These are phyloP conservation scores for Emiliania huxleyi DNA, from an alignment of 78 protist genomes.

Conservation along the genomic window DNA sequence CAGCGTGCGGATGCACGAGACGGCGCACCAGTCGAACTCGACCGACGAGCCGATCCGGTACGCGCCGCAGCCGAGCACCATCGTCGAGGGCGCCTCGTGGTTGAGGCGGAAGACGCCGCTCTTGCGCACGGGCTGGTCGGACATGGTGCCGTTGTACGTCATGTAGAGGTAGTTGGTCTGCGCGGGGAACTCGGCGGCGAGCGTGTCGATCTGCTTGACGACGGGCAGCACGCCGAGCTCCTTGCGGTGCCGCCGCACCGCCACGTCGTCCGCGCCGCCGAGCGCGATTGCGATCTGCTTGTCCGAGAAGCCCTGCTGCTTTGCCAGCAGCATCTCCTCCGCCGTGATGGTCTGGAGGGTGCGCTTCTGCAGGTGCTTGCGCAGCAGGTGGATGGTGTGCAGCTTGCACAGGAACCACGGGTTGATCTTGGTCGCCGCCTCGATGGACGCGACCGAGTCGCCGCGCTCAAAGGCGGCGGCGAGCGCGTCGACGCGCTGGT, in stretches of 20 bases:
- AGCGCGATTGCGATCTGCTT: not conserved
- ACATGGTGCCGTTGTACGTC: slow-evolving; percentile 83
- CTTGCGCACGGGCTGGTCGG: slow-evolving; percentile 59
- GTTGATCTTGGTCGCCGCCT: slow-evolving; percentile 86
- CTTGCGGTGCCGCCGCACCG: slow-evolving; percentile 35
- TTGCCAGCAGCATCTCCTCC: not conserved
- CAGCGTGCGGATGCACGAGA: slow-evolving; percentile 74
- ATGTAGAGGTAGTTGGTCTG: slow-evolving; percentile 90
- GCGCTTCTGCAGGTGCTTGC: not conserved
- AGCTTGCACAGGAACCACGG: slow-evolving; percentile 88
- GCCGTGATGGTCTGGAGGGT: not conserved
- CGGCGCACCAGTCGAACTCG: slow-evolving; percentile 77
- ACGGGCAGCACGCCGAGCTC: slow-evolving; percentile 64
- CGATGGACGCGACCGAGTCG: slow-evolving; percentile 68
- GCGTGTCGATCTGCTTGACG: slow-evolving; percentile 96
- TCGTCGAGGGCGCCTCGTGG: not conserved
- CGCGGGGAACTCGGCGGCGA: slow-evolving; percentile 96
- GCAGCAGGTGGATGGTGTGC: slow-evolving; percentile 48
- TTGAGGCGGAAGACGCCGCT: not conserved
- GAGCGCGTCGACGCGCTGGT: slow-evolving; percentile 79
- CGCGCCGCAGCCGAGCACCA: slow-evolving; percentile 33
- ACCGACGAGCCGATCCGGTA: slow-evolving; percentile 83
- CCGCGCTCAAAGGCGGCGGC: slow-evolving; percentile 80
- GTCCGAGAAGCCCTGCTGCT: slow-evolving; percentile 35
- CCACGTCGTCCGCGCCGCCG: not conserved